phyloP scores from a whole-genome alignment of 306 rosid species.

The Ziziphus jujuba region DNA sequence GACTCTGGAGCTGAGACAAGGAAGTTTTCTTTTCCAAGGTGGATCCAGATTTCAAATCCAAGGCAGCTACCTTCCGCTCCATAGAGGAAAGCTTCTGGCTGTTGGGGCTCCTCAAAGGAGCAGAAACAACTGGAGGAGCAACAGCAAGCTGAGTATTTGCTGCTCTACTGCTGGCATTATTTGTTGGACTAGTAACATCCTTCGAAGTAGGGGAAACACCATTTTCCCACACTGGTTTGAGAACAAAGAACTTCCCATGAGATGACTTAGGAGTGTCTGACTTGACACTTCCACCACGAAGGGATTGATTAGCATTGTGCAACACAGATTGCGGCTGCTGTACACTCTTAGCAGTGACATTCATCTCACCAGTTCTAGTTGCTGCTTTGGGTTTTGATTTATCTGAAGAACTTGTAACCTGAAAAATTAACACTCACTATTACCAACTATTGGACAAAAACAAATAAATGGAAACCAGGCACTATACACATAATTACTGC shows the following conservation, averaged over 20 bases:
- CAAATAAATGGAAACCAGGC: not conserved
- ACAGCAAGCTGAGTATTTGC: slow-evolving; percentile 60
- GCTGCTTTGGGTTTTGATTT: slow-evolving; percentile 77
- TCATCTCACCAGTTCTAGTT: slow-evolving; percentile 59
- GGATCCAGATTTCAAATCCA: slow-evolving; percentile 70
- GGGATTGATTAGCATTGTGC: slow-evolving; percentile 58
- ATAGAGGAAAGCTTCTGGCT: slow-evolving; percentile 46
- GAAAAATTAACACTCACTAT: slow-evolving; percentile 4
- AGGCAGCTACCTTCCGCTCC: slow-evolving; percentile 62
- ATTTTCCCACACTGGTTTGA: slow-evolving; percentile 84
- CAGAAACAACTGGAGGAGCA: slow-evolving; percentile 59
- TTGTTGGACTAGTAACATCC: slow-evolving; percentile 72
- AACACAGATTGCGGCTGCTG: slow-evolving; percentile 56
- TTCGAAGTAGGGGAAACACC: slow-evolving; percentile 61
- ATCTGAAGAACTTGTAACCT: slow-evolving; percentile 78
- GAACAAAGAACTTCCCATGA: slow-evolving; percentile 87
- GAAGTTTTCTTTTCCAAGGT: slow-evolving; percentile 75
- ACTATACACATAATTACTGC: not conserved
- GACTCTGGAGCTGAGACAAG: slow-evolving; percentile 84
- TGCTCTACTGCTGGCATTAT: slow-evolving; percentile 47
- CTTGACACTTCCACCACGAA: slow-evolving; percentile 65
- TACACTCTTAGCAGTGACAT: slow-evolving; percentile 54
- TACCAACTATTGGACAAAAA: slow-evolving; percentile 8
- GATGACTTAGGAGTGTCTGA: slow-evolving; percentile 75
- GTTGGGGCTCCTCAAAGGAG: slow-evolving; percentile 69